A percentile compares a stretch with the other conserved stretches of the same genome.
phyloP scores from a whole-genome alignment of 805 yeast species.

The Maudiozyma serrabonitensis region DNA sequence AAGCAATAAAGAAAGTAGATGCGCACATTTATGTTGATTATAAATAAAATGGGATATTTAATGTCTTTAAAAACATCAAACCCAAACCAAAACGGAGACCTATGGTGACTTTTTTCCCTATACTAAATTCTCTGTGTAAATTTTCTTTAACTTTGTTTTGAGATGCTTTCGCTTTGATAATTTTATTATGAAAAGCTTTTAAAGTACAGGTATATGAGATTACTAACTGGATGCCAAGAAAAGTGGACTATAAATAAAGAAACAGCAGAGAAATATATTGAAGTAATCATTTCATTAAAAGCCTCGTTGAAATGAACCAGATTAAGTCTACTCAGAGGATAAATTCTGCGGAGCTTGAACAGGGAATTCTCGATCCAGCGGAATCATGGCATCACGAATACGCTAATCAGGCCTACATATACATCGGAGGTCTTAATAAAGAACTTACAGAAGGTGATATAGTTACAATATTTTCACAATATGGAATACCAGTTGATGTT shows the following conservation, averaged over 20 bases:
- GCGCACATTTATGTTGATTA: too few relatives aligned
- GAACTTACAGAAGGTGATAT: conserved; percentile 68
- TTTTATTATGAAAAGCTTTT: neutral
- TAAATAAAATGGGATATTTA: too few relatives aligned
- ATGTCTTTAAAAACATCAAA: too few relatives aligned
- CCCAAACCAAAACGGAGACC: too few relatives aligned
- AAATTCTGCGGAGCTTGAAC: conserved; percentile 56
- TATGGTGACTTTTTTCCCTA: too few relatives aligned
- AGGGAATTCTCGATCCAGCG: conserved; percentile 39
- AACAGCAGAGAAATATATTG: neutral
- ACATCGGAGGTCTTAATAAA: conserved; percentile 61
- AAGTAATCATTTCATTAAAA: neutral
- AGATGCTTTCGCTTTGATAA: neutral
- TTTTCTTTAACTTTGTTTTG: neutral
- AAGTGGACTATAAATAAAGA: neutral
- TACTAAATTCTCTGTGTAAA: neutral
- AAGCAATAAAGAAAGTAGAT: too few relatives aligned
- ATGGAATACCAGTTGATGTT: conserved; percentile 74
- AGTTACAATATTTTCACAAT: conserved; percentile 73
- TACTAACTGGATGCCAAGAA: neutral
- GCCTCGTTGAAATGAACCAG: conserved; percentile 3
- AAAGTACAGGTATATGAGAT: neutral
- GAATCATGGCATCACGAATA: conserved; percentile 91
- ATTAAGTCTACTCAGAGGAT: conserved; percentile 41
- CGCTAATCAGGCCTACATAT: conserved; percentile 64